Base-by-base conservation (phyloP, 1,284 basidiomycete species). In the Austroboletus novae-zelandiae region DNA sequence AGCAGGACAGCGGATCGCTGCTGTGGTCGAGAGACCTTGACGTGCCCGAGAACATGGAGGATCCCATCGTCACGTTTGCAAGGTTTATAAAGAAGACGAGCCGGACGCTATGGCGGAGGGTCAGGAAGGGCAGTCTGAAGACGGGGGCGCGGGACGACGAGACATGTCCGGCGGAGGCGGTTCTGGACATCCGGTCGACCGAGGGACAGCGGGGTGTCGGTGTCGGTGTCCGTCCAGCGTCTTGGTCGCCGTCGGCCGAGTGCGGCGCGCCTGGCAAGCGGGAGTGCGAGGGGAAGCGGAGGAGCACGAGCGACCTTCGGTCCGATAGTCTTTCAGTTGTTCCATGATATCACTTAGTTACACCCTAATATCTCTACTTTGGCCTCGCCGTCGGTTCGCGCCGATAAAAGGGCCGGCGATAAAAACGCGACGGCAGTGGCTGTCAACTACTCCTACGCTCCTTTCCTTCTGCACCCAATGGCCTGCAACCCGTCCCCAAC, bases 51-150 rank as follows among this genome's bases (percentile, higher is more conserved):
- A 57, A 58, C 36, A 52, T 61, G 51, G 71, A 74, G 48, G 80
- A 80, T 62, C 74, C 77, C 17, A 62, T 81, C 39, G 29, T 74
- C 45, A 57, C 61, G 20, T 58, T 82, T 39, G 79, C 78, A 51
- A 76, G 66, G 63, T 64, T 76, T 52, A 61, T 83, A 47, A 79
- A 75, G 61, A 74, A 61, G 29, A 70, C 75, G 13, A 63, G 74
- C 51, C 72, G 65, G 56, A 68, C 64, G 30, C 57, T 79, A 20
- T 77, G 76, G 74, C 74, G 46, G 64, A 70, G 51, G 41, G 45
- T 64, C 32, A 61, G 51, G 54, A 58, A 58, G 51, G 40, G 50
- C 40, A 57, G 69, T 45, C 10, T 41, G 14, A 61, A 47, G 34
- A 54, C 20, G 9, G 43, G 43, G 14, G 45, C 52, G n/a, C 57